Conservation (phyloP, 2,329 filamentous ascomycete genomes). For the Calonectria montana region DNA sequence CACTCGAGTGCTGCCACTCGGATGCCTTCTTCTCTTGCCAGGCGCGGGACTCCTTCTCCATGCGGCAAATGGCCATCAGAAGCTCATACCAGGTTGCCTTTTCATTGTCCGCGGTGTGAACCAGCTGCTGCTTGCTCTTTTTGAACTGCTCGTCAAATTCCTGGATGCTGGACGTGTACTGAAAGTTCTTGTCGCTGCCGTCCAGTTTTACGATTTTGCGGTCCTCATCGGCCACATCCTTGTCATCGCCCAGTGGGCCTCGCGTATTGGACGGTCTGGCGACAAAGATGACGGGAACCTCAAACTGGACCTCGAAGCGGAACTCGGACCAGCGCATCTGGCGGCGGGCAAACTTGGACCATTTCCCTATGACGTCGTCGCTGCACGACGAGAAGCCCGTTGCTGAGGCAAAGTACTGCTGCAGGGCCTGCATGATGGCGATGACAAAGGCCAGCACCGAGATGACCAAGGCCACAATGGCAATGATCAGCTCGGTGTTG, state of each 20-base stretch:
- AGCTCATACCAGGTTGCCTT: slow-evolving; percentile 36
- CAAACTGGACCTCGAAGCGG: slow-evolving; percentile 56
- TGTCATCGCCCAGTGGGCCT: slow-evolving; percentile 41
- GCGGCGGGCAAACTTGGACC: slow-evolving; percentile 49
- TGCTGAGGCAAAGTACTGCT: slow-evolving; percentile 56
- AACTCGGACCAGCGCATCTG: slow-evolving; percentile 50
- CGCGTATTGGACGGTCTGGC: slow-evolving; percentile 48
- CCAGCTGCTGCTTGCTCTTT: slow-evolving; percentile 31
- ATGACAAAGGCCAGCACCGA: slow-evolving; percentile 55
- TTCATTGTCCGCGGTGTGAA: slow-evolving; percentile 36
- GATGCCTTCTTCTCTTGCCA: slow-evolving; percentile 32
- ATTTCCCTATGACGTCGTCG: slow-evolving; percentile 53
- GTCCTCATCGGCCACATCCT: slow-evolving; percentile 18
- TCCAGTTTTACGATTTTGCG: slow-evolving; percentile 34
- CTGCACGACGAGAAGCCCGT: slow-evolving; percentile 54
- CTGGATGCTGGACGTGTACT: slow-evolving; percentile 30
- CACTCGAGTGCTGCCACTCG: slow-evolving; percentile 27
- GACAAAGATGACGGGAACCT: slow-evolving; percentile 57
- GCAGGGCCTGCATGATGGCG: slow-evolving; percentile 52
- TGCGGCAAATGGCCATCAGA: slow-evolving; percentile 33
- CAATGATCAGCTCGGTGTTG: slow-evolving; percentile 45
- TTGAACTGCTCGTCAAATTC: slow-evolving; percentile 32
- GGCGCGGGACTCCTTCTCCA: slow-evolving; percentile 37
- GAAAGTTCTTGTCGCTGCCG: slow-evolving; percentile 22
- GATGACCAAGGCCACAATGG: slow-evolving; percentile 53